These are phyloP conservation scores for Fusarium sambucinum DNA, from an alignment of 2,329 filamentous ascomycete genomes.

Conservation along the genomic window DNA sequence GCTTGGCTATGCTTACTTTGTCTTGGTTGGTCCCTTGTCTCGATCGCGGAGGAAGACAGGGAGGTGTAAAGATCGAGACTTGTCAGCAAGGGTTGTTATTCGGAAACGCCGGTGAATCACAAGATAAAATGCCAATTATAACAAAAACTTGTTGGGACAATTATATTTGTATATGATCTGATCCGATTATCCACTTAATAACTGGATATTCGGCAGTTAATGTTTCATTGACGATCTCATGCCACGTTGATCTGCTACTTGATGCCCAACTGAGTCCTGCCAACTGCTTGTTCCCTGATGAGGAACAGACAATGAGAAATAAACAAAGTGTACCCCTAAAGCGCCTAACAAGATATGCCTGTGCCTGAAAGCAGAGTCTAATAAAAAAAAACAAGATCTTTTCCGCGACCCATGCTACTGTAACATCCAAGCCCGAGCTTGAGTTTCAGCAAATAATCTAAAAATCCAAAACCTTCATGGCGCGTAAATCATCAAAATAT, in stretches of 20 bases:
- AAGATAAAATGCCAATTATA: not conserved
- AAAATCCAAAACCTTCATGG: slow-evolving; percentile 20
- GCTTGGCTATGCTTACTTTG: not conserved
- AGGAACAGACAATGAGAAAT: not conserved
- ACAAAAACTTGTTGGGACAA: not conserved
- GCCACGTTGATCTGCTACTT: not conserved
- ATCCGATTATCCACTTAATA: slow-evolving; percentile 4
- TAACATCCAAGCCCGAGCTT: slow-evolving; percentile 23
- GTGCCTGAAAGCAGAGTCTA: slow-evolving; percentile 32
- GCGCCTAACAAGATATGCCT: slow-evolving; percentile 14
- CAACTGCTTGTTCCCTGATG: not conserved
- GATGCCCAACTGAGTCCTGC: not conserved
- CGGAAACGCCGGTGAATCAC: slow-evolving; percentile 4
- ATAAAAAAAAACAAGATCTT: slow-evolving; percentile 1
- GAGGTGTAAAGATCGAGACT: slow-evolving; percentile 38
- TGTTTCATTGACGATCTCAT: slow-evolving; percentile 6
- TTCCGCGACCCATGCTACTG: slow-evolving; percentile 27
- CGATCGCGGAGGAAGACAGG: slow-evolving; percentile 36
- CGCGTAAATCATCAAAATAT: slow-evolving; percentile 34
- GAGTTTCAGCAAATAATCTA: slow-evolving; percentile 31
- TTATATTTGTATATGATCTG: slow-evolving; percentile 15
- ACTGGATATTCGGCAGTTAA: not conserved
- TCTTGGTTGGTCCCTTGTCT: slow-evolving; percentile 13
- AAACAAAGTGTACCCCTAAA: slow-evolving; percentile 14
- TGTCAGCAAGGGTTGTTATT: slow-evolving; percentile 13